Conservation (phyloP, 2,329 filamentous ascomycete species). For the Xylariaceae sp. region DNA sequence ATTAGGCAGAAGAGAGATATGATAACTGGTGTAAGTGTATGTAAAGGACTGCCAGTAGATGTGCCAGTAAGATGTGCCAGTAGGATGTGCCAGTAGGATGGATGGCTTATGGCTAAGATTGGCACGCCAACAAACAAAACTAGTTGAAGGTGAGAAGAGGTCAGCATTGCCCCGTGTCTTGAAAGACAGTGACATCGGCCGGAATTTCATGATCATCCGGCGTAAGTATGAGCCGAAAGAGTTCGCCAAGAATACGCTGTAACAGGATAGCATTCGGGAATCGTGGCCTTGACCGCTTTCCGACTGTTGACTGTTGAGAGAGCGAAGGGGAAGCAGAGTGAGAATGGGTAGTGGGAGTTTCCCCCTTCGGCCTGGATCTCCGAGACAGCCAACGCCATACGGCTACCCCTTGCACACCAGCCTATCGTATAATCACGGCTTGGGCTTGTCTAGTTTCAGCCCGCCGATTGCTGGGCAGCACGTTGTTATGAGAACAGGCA, state of each 20-base stretch:
- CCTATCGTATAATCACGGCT: no score
- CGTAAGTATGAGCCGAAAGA: background rate
- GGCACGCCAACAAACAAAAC: background rate
- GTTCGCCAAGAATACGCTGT: background rate
- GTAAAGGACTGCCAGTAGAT: no score
- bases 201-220: conserved; percentile 10
- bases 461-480: background rate
- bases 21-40: no score
- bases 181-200: background rate
- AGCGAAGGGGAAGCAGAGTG: no score
- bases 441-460: background rate
- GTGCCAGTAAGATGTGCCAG: no score
- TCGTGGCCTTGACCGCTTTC: background rate
- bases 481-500: conserved; percentile 3
- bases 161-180: background rate
- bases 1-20: background rate
- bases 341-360: no score
- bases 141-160: background rate
- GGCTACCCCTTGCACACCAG: no score
- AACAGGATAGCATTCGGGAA: background rate
- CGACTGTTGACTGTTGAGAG: no score
- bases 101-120: background rate
- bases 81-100: background rate
- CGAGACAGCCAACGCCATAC: background rate
- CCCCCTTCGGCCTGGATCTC: background rate